These are phyloP conservation scores for Diospyros kaki DNA, from an alignment of 148 eudicot species.

Conservation along the genomic window DNA sequence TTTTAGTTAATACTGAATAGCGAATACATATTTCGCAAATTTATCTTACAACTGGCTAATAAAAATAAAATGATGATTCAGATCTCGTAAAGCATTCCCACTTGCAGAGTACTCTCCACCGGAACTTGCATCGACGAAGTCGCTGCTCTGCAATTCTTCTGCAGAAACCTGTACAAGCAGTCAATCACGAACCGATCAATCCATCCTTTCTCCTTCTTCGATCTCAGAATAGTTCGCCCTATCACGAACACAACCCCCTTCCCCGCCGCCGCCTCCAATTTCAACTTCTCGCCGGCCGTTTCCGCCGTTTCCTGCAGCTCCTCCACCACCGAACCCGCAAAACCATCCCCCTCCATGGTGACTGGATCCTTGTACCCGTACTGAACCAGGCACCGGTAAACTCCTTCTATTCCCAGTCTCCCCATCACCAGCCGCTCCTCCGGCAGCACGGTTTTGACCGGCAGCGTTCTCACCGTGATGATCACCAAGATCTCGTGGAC, in stretches of 20 bases:
- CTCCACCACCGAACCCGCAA: not conserved
- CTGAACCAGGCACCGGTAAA: slow-evolving; percentile 9
- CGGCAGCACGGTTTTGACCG: slow-evolving; percentile 22
- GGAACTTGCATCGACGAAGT: slow-evolving; percentile 17
- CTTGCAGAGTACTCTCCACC: slow-evolving; percentile 18
- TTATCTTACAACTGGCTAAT: too few species aligned
- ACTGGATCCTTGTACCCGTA: not conserved
- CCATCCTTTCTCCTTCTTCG: slow-evolving; percentile 6
- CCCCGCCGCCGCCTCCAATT: not conserved
- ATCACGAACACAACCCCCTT: slow-evolving; percentile 4
- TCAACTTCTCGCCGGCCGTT: not conserved
- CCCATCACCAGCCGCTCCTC: slow-evolving; percentile 14
- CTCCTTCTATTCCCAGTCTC: not conserved
- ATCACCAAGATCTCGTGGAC: slow-evolving; percentile 22
- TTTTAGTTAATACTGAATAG: too few species aligned
- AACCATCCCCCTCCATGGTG: not conserved
- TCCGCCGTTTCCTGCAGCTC: slow-evolving; percentile 8
- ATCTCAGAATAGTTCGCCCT: slow-evolving; percentile 15
- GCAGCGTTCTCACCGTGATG: slow-evolving; percentile 22
- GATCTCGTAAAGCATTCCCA: slow-evolving; percentile 30
- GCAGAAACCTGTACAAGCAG: slow-evolving; percentile 28
- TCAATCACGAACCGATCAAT: slow-evolving; percentile 16
- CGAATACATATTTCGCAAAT: too few species aligned
- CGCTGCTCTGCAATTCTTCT: slow-evolving; percentile 21
- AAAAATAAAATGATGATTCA: not conserved